Conservation (phyloP, 176 grass and related monocot genomes). For the Elymus sibiricus region DNA sequence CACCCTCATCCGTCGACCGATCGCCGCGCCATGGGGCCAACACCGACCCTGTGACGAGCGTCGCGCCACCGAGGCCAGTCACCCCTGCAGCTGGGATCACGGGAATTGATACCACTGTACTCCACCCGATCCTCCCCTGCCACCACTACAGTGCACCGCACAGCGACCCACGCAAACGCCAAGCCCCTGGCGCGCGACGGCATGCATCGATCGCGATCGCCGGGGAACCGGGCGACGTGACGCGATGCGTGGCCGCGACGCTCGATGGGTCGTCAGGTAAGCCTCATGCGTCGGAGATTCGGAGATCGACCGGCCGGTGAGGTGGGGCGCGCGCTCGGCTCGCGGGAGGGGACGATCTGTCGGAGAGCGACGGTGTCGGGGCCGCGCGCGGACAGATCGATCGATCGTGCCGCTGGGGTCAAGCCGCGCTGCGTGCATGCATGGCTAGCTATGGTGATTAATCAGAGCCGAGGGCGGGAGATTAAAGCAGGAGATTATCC, state of each 20-base stretch:
- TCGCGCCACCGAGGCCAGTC: background rate
- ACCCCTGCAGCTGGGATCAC: background rate
- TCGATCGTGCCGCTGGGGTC: constrained; percentile 18
- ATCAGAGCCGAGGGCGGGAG: background rate
- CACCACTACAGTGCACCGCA: background rate
- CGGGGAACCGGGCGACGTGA: background rate
- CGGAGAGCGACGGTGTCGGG: constrained; percentile 48
- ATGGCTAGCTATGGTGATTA: background rate
- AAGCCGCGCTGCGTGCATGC: background rate
- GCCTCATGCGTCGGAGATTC: background rate
- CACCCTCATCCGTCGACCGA: background rate
- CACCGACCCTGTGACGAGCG: background rate
- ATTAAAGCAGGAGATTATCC: background rate
- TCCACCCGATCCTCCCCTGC: background rate
- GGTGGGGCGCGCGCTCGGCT: background rate
- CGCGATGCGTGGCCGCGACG: background rate
- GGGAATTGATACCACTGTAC: background rate
- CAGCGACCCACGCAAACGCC: background rate
- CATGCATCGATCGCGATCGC: background rate
- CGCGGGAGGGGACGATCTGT: background rate
- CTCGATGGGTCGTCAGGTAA: background rate
- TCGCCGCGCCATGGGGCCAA: constrained; percentile 17
- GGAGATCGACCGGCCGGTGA: background rate
- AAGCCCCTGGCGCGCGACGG: background rate
- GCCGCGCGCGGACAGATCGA: background rate